Conservation (phyloP, 768 basidiomycete species). For the Naematelia encephala region DNA sequence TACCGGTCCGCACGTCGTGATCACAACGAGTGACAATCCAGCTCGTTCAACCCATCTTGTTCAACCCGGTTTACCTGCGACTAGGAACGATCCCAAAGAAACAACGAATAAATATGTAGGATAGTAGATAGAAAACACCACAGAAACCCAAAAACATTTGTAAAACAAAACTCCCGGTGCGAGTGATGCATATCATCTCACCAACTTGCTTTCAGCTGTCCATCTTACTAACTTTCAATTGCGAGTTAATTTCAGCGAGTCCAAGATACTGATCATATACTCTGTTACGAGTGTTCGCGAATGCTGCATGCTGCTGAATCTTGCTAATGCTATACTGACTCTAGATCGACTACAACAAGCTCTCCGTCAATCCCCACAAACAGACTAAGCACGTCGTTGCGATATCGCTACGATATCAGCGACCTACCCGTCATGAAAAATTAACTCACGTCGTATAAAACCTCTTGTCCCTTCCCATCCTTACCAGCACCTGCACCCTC, state of each 20-base stretch:
- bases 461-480: too few relatives aligned
- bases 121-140: background rate
- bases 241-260: background rate
- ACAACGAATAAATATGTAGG: background rate
- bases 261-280: too few relatives aligned
- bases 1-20: too few relatives aligned
- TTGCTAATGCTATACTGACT: too few relatives aligned
- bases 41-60: background rate
- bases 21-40: too few relatives aligned
- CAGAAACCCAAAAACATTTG: background rate
- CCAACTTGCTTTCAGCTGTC: background rate
- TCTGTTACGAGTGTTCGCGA: too few relatives aligned
- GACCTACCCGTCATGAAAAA: background rate
- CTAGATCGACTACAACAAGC: too few relatives aligned
- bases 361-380: background rate
- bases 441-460: constrained; percentile 8
- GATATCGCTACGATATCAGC: background rate
- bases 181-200: background rate
- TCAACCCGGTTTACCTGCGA: background rate
- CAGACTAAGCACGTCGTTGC: constrained; percentile 1
- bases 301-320: too few relatives aligned
- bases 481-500: background rate
- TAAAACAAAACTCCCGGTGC: background rate
- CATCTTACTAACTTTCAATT: background rate
- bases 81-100: background rate